Evolutionary conservation across 495 filamentous ascomycete genomes (phyloP).

Genomic region (Neurospora sp.): DNA sequence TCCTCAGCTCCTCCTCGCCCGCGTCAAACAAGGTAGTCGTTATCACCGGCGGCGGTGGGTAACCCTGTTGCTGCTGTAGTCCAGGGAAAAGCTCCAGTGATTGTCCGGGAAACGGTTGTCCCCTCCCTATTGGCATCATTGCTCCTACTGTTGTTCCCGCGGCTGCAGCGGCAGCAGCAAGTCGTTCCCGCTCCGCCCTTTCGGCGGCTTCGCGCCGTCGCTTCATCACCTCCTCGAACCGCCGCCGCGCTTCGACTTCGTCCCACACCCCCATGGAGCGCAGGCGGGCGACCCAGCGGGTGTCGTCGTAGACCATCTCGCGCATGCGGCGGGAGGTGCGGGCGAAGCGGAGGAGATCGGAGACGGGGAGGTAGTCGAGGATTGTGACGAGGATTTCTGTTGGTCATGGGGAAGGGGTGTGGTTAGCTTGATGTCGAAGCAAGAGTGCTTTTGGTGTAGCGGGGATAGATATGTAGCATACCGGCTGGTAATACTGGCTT

Average conservation of each 20-base stretch:
- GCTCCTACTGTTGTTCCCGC: background rate
- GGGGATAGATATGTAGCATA: conserved; percentile 24
- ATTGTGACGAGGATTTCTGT: conserved; percentile 81
- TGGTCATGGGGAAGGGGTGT: background rate
- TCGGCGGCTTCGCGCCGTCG: conserved; percentile 49
- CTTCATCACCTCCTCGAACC: conserved; percentile 64
- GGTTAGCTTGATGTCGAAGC: too few relatives aligned
- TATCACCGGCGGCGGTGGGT: conserved; percentile 5
- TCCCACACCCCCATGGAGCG: conserved; percentile 87
- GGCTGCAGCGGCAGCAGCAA: conserved; percentile 1
- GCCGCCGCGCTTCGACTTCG: conserved; percentile 70
- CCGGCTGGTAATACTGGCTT: conserved; percentile 73
- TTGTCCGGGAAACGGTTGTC: background rate
- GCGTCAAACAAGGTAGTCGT: conserved; percentile 64
- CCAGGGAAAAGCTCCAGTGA: background rate
- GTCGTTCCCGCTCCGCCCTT: conserved; percentile 13
- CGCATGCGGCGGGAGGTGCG: conserved; percentile 77
- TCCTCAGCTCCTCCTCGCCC: conserved; percentile 45
- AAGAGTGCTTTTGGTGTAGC: too few relatives aligned
- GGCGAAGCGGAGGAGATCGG: conserved; percentile 79
- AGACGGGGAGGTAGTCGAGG: conserved; percentile 76
- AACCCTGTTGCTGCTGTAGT: background rate
- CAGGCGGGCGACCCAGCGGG: conserved; percentile 80
- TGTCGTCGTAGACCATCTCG: conserved; percentile 99
- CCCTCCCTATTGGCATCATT: background rate